Evolutionary conservation across 352 stramenopile species (phyloP), one percentile per base, ranked within the genome.

Genomic region (Thalassiosira mediterranea): DNA sequence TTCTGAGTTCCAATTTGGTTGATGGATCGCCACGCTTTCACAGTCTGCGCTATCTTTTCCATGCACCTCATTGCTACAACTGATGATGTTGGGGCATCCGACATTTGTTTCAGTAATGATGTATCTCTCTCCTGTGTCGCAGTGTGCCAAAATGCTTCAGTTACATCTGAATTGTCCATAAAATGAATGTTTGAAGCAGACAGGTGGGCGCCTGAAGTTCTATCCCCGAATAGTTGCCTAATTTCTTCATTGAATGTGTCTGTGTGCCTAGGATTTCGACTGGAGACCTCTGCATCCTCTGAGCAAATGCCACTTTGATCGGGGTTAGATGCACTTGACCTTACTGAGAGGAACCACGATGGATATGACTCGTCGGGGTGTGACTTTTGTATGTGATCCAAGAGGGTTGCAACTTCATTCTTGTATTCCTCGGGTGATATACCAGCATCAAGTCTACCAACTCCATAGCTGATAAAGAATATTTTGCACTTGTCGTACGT

Each of bases 401-500:
- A 38, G 44, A 87, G 79, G 4, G 32, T 79, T 19, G 38, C 66
- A 11, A 87, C 59, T 59, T 84, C 63, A 34, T 67, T 4, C n/a
- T 42, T 34, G 49, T 83, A 87, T 49, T 64, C 51, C 15, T 42
- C 28, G 21, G 64, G 54, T 0, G 76, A 62, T 2, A 71, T 38
- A 15, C 51, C 23, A 51, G 34, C 15, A 17, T 5, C 25, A 15
- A 38, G 23, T 61, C 38, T n/a, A 72, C 37, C 56, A 72, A 48
- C 44, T 77, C 75, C 31, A 79, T 54, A 31, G 53, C 72, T 23
- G 25, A 87, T 59, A 38, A 87, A 64, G 40, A 87, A 72, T 23
- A 80, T 76, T 62, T 87, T 87, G 53, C 79, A 87, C 61, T 87
- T 87, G 26, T 72, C 59, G 42, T 82, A 80, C 19, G 40, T 65